Base-by-base conservation (phyloP, 441 rosid genomes). In the Gossypium schwendimanii region DNA sequence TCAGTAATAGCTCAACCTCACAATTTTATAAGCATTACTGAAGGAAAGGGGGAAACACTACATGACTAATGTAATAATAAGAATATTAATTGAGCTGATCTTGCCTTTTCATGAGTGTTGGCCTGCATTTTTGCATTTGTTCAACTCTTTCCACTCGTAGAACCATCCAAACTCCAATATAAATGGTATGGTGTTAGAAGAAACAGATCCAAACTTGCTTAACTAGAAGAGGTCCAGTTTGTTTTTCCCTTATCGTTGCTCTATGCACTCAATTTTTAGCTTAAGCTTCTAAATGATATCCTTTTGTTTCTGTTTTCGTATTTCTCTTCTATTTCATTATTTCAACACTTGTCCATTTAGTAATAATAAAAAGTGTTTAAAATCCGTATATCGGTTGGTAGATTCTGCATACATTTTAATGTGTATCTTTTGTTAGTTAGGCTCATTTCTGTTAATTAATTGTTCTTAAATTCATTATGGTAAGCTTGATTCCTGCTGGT, bases 401-500 rank as follows among this genome's bases (percentile, higher is more conserved):
- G 36, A 67, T 2, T 20, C 47, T 67, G 6, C 36, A 67, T 67
- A 31, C 58, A 24, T 41, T n/a, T 26, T 50, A 50, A 52, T 9
- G 31, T 18, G 11, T 52, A 12, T 54, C 57, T 53, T 58, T 26
- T 14, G 20, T 49, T 69, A 8, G 50, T 15, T 49, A 67, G 28
- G 21, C 18, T 12, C 60, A 20, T 50, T 61, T 61, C 15, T 6
- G 26, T n/a, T 24, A 47, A 66, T 18, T 24, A 7, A 4, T 7
- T 47, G 57, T 8, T 52, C 20, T 58, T 31, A 6, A 12, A 60
- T 67, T 39, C 52, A 12, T 39, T 47, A 23, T 49, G 31, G 61
- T 31, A 64, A 75, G 76, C 80, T 87, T 61, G 81, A 61, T 80
- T 73, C 76, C 33, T 76, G 24, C 63, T 75, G 73, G 73, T 81